phyloP scores from a whole-genome alignment of 805 yeast species.

The Naumovozyma castellii region DNA sequence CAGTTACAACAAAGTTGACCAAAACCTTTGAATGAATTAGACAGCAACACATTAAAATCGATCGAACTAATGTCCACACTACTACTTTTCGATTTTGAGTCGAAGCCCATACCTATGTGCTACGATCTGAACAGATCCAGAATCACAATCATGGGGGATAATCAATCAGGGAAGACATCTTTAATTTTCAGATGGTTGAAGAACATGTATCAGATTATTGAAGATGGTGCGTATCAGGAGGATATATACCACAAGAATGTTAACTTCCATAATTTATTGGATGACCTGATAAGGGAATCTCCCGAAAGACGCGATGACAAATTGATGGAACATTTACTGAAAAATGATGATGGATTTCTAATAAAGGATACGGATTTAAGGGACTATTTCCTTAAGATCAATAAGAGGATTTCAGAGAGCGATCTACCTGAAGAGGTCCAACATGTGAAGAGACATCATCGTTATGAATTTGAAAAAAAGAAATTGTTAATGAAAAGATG shows the following conservation, averaged over 20 bases:
- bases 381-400: background rate
- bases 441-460: background rate
- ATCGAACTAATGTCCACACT: conserved; percentile 4
- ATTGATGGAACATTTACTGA: background rate
- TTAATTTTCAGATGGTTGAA: conserved; percentile 17
- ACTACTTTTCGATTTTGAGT: conserved; percentile 6
- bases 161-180: conserved; percentile 20
- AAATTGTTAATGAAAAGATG: conserved; percentile 1
- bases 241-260: conserved; percentile 15
- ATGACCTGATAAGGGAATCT: background rate
- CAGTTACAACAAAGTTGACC: no score
- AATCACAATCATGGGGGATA: conserved; percentile 22
- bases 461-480: no score
- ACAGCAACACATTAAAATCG: background rate
- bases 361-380: background rate
- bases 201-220: conserved; percentile 6
- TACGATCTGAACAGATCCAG: conserved; percentile 12
- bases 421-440: background rate
- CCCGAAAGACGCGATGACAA: background rate
- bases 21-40: no score
- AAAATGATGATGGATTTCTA: background rate
- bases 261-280: background rate
- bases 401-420: background rate
- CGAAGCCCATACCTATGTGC: conserved; percentile 12
- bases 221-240: conserved; percentile 4